phyloP scores from a whole-genome alignment of 208 protist species.

The Angomonas deanei region DNA sequence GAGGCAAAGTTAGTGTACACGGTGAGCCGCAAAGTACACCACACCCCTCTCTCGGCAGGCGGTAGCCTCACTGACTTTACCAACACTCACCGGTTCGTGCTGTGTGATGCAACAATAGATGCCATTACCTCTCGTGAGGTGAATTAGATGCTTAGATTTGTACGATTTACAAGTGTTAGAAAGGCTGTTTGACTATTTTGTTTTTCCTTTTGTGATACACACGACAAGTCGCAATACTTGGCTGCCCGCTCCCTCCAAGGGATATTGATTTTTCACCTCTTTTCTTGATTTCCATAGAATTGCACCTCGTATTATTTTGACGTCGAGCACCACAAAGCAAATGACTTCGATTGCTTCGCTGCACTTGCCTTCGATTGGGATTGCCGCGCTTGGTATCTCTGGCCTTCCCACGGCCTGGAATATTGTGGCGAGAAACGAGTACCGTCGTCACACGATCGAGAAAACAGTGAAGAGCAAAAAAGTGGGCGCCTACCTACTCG shows the following conservation, averaged over 20 bases:
- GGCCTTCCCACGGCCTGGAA: conserved; percentile 86
- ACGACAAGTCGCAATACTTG: neutral
- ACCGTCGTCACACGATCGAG: conserved; percentile 72
- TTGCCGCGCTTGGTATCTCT: conserved; percentile 48
- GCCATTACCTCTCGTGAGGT: too few relatives aligned
- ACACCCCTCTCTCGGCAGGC: too few relatives aligned
- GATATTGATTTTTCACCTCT: too few relatives aligned
- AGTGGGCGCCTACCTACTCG: conserved; percentile 80
- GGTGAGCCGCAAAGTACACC: neutral
- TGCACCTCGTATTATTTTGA: neutral
- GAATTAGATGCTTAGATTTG: too few relatives aligned
- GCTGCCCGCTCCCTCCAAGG: too few relatives aligned
- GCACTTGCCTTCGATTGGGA: conserved; percentile 31
- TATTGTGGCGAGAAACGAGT: conserved; percentile 85
- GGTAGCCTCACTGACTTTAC: too few relatives aligned
- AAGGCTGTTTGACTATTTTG: too few relatives aligned
- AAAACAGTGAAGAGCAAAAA: conserved; percentile 21
- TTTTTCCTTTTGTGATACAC: conserved; percentile 2
- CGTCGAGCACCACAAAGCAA: neutral
- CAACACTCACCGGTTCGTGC: too few relatives aligned
- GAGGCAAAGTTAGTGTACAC: too few relatives aligned
- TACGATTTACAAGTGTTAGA: too few relatives aligned
- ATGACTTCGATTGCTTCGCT: neutral
- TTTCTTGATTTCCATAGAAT: neutral
- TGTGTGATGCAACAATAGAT: too few relatives aligned